A percentile compares a stretch with the other conserved stretches of the same genome.
These are phyloP conservation scores for Penicillium sp. DNA, from an alignment of 2,329 filamentous ascomycete genomes.

Conservation along the genomic window DNA sequence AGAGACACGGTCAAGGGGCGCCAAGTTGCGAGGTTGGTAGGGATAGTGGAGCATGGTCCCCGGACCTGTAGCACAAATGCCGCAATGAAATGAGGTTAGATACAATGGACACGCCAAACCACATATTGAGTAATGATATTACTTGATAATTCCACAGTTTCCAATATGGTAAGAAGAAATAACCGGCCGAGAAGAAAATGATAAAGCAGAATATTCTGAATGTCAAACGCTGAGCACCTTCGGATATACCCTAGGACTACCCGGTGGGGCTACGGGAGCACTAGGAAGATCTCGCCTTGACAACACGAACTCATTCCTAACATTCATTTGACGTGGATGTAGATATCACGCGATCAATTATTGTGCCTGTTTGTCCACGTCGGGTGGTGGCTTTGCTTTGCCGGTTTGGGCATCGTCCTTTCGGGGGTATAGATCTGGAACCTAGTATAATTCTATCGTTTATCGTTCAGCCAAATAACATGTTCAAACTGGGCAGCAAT, in stretches of 20 bases:
- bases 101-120: background rate
- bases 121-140: background rate
- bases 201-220: background rate
- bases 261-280: background rate
- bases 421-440: background rate
- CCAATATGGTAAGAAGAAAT: background rate
- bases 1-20: background rate
- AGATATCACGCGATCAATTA: background rate
- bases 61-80: constrained; percentile 7
- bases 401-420: background rate
- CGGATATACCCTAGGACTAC: background rate
- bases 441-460: background rate
- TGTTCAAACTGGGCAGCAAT: background rate
- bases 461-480: background rate
- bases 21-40: background rate
- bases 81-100: background rate
- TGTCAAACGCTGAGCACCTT: background rate
- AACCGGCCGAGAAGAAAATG: no score
- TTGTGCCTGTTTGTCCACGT: background rate
- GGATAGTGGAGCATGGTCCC: background rate
- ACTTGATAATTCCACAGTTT: background rate
- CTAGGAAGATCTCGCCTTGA: background rate
- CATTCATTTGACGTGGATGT: background rate
- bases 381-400: background rate
- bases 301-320: background rate